Evolutionary conservation across 305 asterid species (phyloP).

Genomic region (Plantago coronopus): DNA sequence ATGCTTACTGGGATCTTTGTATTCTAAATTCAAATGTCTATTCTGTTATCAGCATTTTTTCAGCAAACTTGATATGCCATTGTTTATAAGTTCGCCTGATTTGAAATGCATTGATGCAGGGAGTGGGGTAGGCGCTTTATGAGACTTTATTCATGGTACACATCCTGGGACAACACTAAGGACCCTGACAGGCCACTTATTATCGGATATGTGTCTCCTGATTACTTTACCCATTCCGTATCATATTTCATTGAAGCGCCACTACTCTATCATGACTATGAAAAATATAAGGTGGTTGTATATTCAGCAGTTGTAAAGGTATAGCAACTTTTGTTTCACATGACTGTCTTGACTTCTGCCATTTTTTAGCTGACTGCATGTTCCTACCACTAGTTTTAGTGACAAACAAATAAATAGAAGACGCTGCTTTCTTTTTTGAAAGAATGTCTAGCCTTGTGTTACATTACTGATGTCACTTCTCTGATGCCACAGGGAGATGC

Average conservation of each 20-base stretch:
- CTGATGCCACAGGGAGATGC: slow-evolving; percentile 80
- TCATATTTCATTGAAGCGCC: slow-evolving; percentile 97
- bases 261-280: slow-evolving; percentile 67
- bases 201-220: slow-evolving; percentile 98
- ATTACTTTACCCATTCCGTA: slow-evolving; percentile 97
- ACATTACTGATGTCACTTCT: background rate
- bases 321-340: slow-evolving; percentile 22
- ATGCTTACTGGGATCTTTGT: background rate
- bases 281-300: slow-evolving; percentile 80
- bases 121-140: slow-evolving; percentile 99
- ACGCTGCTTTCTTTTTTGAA: background rate
- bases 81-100: slow-evolving; percentile 5
- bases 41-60: background rate
- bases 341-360: slow-evolving; percentile 15
- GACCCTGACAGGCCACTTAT: slow-evolving; percentile 83
- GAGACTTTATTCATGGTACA: slow-evolving; percentile 72
- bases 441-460: background rate
- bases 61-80: background rate
- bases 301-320: slow-evolving; percentile 99
- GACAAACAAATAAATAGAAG: too few species aligned
- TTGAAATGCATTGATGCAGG: slow-evolving; percentile 47
- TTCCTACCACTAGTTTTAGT: slow-evolving; percentile 14
- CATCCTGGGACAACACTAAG: slow-evolving; percentile 89
- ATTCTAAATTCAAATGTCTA: background rate
- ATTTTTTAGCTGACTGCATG: slow-evolving; percentile 19